phyloP scores from a whole-genome alignment of 345 rosid species.

The Litchi chinensis region DNA sequence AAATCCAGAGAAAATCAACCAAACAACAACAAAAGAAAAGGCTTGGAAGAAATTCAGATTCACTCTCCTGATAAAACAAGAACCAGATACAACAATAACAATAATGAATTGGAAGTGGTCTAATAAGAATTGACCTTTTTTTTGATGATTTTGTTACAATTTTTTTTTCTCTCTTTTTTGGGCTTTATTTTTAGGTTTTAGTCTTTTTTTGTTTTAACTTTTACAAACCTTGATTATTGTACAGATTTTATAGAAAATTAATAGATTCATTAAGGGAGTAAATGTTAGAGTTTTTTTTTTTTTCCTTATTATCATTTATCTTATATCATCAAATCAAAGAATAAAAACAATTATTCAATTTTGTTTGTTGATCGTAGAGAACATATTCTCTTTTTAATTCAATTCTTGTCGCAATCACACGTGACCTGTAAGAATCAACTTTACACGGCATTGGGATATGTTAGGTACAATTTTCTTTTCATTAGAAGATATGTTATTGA shows the following conservation, averaged over 20 bases:
- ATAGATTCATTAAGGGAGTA: not conserved
- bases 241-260: not conserved
- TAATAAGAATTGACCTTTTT: not conserved
- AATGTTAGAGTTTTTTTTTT: not conserved
- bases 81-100: slow-evolving; percentile 14
- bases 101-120: not conserved
- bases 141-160: not conserved
- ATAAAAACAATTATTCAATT: not conserved
- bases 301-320: too few relatives aligned
- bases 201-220: not conserved
- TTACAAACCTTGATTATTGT: not conserved
- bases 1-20: slow-evolving; percentile 28
- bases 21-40: slow-evolving; percentile 44
- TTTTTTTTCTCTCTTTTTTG: not conserved
- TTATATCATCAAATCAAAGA: not conserved
- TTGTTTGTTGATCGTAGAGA: not conserved
- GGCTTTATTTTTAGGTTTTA: not conserved
- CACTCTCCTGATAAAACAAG: slow-evolving; percentile 37
- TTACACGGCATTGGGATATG: not conserved
- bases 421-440: not conserved
- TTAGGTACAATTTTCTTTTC: not conserved
- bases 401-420: not conserved
- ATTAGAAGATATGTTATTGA: not conserved
- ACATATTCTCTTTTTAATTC: not conserved
- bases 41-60: slow-evolving; percentile 35